phyloP scores from a whole-genome alignment of 1,284 basidiomycete species.

The Phlebopus sp. region DNA sequence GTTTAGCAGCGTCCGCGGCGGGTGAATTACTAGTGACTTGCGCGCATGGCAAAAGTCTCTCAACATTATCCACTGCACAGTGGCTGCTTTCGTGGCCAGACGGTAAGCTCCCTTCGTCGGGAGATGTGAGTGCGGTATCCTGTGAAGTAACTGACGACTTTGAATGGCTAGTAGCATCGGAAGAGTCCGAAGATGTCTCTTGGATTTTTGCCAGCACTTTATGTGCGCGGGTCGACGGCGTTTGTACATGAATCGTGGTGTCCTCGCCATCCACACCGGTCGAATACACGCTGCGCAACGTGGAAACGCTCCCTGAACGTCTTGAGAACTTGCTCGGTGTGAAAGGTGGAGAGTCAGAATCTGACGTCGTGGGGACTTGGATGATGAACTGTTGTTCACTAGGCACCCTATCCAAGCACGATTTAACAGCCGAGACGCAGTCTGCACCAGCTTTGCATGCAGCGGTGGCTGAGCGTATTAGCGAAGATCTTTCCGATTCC shows the following conservation, averaged over 20 bases:
- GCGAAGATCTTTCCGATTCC: constrained; percentile 77
- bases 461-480: constrained; percentile 82
- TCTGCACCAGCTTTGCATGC: constrained; percentile 88
- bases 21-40: constrained; percentile 48
- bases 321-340: constrained; percentile 47
- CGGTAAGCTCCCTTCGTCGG: constrained; percentile 40
- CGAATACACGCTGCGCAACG: constrained; percentile 32
- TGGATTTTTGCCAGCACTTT: constrained; percentile 23
- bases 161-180: constrained; percentile 34
- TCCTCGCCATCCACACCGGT: constrained; percentile 48
- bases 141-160: constrained; percentile 43
- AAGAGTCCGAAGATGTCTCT: constrained; percentile 33
- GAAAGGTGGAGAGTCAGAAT: constrained; percentile 42
- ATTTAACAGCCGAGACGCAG: constrained; percentile 80
- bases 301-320: constrained; percentile 31
- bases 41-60: constrained; percentile 41
- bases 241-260: constrained; percentile 50
- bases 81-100: constrained; percentile 21
- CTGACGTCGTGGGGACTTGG: constrained; percentile 50
- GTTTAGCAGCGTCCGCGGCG: constrained; percentile 53
- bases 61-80: constrained; percentile 4
- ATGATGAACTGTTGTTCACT: constrained; percentile 65
- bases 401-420: constrained; percentile 63
- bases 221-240: constrained; percentile 24
- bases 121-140: constrained; percentile 47